Percentiles rank a stretch among this genome's conserved stretches.
Evolutionary conservation across 164 flowering plant genomes (phyloP).

Genomic region (Echeveria elegans): DNA sequence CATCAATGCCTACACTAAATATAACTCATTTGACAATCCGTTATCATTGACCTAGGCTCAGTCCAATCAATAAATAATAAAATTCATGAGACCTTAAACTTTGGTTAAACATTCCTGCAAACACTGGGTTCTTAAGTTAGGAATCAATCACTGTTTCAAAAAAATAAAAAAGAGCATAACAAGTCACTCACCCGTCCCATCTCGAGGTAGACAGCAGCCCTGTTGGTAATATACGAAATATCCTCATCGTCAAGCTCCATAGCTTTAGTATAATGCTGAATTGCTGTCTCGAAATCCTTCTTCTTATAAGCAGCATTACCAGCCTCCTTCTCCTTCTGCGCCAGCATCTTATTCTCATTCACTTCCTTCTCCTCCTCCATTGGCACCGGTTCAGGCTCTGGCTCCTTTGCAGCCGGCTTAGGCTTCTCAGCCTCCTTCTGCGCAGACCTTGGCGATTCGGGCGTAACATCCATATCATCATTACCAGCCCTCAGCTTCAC

Average conservation of each 20-base stretch:
- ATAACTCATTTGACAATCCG: too few relatives aligned
- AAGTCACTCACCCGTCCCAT: slow-evolving; percentile 69
- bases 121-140: not conserved
- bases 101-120: not conserved
- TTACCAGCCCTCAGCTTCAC: slow-evolving; percentile 36
- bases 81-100: not conserved
- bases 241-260: slow-evolving; percentile 80
- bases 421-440: slow-evolving; percentile 21
- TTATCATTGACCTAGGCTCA: too few relatives aligned
- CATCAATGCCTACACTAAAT: too few relatives aligned
- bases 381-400: slow-evolving; percentile 35
- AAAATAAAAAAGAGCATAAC: not conserved
- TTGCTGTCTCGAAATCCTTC: slow-evolving; percentile 89
- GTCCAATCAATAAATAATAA: too few relatives aligned
- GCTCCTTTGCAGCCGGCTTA: slow-evolving; percentile 22
- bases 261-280: slow-evolving; percentile 64
- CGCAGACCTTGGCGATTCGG: slow-evolving; percentile 12
- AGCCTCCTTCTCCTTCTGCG: slow-evolving; percentile 77
- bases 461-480: slow-evolving; percentile 43
- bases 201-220: slow-evolving; percentile 92
- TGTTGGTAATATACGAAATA: slow-evolving; percentile 74
- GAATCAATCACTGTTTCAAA: not conserved
- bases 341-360: slow-evolving; percentile 53
- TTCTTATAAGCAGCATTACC: slow-evolving; percentile 94
- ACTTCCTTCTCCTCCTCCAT: slow-evolving; percentile 64